Conservation (phyloP, 225 moss, liverwort and hornwort species). For the Physcomitrium patens region DNA sequence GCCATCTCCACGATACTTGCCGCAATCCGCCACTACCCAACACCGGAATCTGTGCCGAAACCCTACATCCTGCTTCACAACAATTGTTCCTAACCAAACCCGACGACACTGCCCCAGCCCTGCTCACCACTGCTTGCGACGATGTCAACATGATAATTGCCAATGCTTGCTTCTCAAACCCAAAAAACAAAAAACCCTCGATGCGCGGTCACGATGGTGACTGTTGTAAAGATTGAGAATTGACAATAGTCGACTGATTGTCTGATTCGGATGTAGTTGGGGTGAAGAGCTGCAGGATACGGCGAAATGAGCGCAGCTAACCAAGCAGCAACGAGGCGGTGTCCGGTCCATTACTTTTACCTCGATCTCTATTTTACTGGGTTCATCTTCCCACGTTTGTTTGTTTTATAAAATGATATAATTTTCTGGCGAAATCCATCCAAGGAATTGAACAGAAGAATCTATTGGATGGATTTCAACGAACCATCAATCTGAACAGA, state of each 20-base stretch:
- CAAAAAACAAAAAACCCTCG: background rate
- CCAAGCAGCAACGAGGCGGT: conserved; percentile 6
- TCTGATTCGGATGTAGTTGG: background rate
- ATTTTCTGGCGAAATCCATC: no score
- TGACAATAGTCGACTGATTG: background rate
- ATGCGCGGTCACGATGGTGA: background rate
- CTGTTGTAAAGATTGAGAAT: background rate
- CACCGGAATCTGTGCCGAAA: background rate
- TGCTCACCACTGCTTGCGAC: conserved; percentile 32
- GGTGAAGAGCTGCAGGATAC: background rate
- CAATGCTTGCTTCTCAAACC: background rate
- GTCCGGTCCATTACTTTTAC: conserved; percentile 19
- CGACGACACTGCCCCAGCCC: background rate
- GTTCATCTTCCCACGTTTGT: no score
- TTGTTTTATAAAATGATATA: no score
- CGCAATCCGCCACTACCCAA: conserved; percentile 28
- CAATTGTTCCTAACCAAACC: background rate
- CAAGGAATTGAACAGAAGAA: no score
- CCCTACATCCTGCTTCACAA: background rate
- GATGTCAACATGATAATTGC: conserved; percentile 39
- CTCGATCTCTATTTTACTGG: background rate
- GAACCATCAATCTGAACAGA: no score
- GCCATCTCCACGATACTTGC: conserved; percentile 35
- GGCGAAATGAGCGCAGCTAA: conserved; percentile 12
- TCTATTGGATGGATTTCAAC: no score